phyloP scores from a whole-genome alignment of 306 rosid genomes.

The Pachyrhizus erosus region DNA sequence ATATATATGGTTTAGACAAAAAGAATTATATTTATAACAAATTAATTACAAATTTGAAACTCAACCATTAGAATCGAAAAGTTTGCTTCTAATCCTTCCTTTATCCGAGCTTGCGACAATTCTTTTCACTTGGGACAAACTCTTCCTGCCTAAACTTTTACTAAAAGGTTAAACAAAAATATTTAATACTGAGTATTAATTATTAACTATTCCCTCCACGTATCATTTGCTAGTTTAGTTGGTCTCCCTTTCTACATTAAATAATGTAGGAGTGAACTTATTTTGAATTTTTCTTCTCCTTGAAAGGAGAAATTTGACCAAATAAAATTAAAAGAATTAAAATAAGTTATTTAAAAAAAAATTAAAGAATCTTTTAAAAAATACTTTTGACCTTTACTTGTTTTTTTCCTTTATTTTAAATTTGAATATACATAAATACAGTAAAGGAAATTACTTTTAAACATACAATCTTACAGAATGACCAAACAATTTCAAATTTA shows the following conservation, averaged over 20 bases:
- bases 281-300: background rate
- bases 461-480: background rate
- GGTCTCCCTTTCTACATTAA: background rate
- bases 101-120: background rate
- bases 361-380: background rate
- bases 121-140: background rate
- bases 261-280: background rate
- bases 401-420: background rate
- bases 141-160: background rate
- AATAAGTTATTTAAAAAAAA: background rate
- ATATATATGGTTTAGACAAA: too few relatives aligned
- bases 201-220: background rate
- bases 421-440: background rate
- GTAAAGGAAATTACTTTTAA: background rate
- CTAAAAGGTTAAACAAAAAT: background rate
- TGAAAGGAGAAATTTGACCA: background rate
- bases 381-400: background rate
- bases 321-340: background rate
- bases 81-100: conserved; percentile 3
- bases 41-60: background rate
- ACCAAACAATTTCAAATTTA: background rate
- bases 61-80: background rate
- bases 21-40: background rate
- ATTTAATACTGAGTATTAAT: background rate
- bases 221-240: background rate